Conservation (phyloP, 2,329 filamentous ascomycete genomes). For the Paecilomyces formosus region DNA sequence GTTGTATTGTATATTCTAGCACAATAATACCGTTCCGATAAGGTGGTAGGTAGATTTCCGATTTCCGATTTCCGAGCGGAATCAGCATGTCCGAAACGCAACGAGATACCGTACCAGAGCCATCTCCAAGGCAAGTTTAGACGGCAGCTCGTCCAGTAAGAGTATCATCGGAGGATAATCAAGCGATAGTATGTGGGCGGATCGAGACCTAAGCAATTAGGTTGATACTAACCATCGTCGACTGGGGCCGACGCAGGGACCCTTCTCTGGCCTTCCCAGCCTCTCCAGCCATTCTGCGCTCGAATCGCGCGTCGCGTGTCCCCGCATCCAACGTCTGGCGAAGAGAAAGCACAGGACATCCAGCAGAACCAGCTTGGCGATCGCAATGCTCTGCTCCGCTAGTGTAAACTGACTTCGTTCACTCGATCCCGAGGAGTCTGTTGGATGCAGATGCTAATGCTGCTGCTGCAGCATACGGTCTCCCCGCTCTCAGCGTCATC, state of each 20-base stretch:
- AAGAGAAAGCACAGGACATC: slow-evolving; percentile 6
- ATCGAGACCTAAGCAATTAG: neutral
- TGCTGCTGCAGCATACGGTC: neutral
- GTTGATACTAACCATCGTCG: neutral
- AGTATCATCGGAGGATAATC: neutral
- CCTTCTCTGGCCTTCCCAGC: neutral
- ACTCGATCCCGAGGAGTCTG: neutral
- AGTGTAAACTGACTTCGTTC: neutral
- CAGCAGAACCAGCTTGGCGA: neutral
- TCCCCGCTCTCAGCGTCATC: neutral
- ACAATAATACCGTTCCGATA: neutral
- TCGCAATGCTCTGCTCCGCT: neutral
- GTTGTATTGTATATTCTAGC: neutral
- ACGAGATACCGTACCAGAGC: neutral
- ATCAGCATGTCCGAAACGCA: neutral
- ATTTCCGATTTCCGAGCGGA: neutral
- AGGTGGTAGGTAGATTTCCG: too few species aligned
- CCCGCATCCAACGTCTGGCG: slow-evolving; percentile 14
- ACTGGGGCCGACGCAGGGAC: slow-evolving; percentile 4
- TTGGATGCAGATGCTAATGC: slow-evolving; percentile 5
- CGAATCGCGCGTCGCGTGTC: slow-evolving; percentile 9
- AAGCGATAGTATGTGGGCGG: neutral
- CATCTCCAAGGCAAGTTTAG: neutral
- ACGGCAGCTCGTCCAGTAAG: neutral
- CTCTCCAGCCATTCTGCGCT: slow-evolving; percentile 1